Evolutionary conservation across 2,329 filamentous ascomycete species (phyloP), one percentile per base, ranked within the genome.

Genomic region (Chaetoscypha palmicola): DNA sequence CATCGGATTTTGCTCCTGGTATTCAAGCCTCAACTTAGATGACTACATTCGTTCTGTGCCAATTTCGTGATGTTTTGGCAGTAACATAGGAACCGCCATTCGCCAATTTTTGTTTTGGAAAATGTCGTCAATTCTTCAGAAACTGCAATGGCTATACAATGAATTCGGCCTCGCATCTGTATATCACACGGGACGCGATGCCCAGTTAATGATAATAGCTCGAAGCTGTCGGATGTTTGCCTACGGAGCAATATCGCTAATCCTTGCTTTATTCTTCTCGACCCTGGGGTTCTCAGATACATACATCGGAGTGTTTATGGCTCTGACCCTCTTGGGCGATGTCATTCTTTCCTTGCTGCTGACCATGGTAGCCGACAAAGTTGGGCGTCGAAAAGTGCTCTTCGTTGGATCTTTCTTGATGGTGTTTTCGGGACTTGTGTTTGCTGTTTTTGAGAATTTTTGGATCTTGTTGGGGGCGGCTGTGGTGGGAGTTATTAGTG

Each of bases 271-370:
- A 17, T 79, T 74, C 53, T 68, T 82, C 30, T 67, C 68, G 2
- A 64, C 64, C 2, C 65, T 80, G 0, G 66, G 64, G 8, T 66
- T 73, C 41, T 68, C 72, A 1, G 68, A 77, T 47, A 65, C 68
- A 0, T 63, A 63, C n/a, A 74, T 78, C 45, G 78, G 78, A 2
- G 61, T 80, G 1, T 81, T 82, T 63, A 81, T 82, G 77, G 80
- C 76, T 0, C 56, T 80, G 42, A 82, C 78, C 0, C 62, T 81
- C 4, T 63, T 68, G 5, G 79, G 79, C 16, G 79, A 82, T 58
- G 68, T 76, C 5, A 58, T 68, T 35, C 71, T 81, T 47, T 79
- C 76, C 49, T 68, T 80, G 34, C 21, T 74, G 9, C 66, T 82
- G 30, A 78, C 77, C 0, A 56, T 76, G 3, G 63, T 79, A 41